A percentile compares a stretch with the other conserved stretches of the same genome.
Conservation (phyloP, 2,329 filamentous ascomycete species). For the Tolypocladium amazonense region DNA sequence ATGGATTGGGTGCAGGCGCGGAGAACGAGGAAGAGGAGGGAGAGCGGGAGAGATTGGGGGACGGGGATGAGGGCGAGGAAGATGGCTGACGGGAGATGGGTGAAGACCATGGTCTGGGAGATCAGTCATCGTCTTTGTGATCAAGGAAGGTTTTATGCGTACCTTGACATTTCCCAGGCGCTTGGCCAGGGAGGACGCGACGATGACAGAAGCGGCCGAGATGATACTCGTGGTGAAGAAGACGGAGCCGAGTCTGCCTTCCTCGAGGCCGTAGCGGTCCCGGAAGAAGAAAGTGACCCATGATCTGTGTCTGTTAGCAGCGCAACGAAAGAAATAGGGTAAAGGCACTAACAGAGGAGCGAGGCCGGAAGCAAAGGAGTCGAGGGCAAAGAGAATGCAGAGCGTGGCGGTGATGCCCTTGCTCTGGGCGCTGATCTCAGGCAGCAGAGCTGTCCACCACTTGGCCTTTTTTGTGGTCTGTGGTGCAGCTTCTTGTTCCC, state of each 20-base stretch:
- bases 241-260: slow-evolving; percentile 39
- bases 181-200: slow-evolving; percentile 42
- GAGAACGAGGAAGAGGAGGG: slow-evolving; percentile 50
- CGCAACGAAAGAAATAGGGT: slow-evolving; percentile 6
- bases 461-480: slow-evolving; percentile 3
- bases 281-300: slow-evolving; percentile 49
- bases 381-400: slow-evolving; percentile 56
- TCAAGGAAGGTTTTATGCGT: slow-evolving; percentile 16
- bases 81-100: slow-evolving; percentile 58
- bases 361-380: slow-evolving; percentile 61
- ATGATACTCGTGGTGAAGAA: slow-evolving; percentile 45
- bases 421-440: slow-evolving; percentile 47
- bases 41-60: slow-evolving; percentile 38
- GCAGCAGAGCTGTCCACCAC: slow-evolving; percentile 26
- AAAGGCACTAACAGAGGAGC: slow-evolving; percentile 43
- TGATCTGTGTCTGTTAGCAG: slow-evolving; percentile 31
- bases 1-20: slow-evolving; percentile 55
- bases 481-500: not conserved
- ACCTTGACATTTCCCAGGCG: slow-evolving; percentile 54
- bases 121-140: not conserved
- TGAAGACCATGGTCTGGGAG: slow-evolving; percentile 60
- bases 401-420: slow-evolving; percentile 46
- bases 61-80: slow-evolving; percentile 53
- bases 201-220: slow-evolving; percentile 38
- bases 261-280: slow-evolving; percentile 33